Conservation (phyloP, 306 rosid species). For the Cajanus cajan region DNA sequence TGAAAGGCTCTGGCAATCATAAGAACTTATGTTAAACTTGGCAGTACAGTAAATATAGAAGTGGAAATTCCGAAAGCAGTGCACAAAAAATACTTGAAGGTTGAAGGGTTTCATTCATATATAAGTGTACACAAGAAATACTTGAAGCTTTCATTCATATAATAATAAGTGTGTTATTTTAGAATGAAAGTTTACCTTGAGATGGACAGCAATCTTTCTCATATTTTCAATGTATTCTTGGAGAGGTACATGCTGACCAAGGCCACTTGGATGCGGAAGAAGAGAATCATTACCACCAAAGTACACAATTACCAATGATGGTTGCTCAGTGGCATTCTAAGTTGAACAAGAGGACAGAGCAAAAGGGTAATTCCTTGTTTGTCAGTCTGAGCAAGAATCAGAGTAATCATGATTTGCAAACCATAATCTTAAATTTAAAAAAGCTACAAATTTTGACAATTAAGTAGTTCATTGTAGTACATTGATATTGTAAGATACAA, state of each 20-base stretch:
- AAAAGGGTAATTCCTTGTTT: background rate
- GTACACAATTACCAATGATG: conserved; percentile 74
- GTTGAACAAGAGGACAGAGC: background rate
- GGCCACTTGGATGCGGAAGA: conserved; percentile 57
- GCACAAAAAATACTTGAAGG: background rate
- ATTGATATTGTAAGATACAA: background rate
- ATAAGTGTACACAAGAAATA: background rate
- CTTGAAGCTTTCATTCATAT: background rate
- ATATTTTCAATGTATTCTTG: conserved; percentile 68
- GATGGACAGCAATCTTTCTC: conserved; percentile 64
- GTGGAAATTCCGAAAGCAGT: background rate
- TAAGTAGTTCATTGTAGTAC: background rate
- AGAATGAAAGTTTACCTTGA: conserved; percentile 47
- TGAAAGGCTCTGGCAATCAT: conserved; percentile 50
- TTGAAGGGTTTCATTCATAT: background rate
- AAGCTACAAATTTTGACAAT: background rate
- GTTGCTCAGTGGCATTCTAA: conserved; percentile 63
- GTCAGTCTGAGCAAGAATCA: conserved; percentile 16
- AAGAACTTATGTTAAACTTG: conserved; percentile 17
- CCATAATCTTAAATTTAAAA: background rate
- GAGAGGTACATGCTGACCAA: conserved; percentile 68
- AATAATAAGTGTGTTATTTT: background rate
- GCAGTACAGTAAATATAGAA: background rate
- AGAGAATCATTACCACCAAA: conserved; percentile 84
- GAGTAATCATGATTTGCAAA: background rate